Conservation (phyloP, 2,329 filamentous ascomycete species). For the Talaromyces sp. region DNA sequence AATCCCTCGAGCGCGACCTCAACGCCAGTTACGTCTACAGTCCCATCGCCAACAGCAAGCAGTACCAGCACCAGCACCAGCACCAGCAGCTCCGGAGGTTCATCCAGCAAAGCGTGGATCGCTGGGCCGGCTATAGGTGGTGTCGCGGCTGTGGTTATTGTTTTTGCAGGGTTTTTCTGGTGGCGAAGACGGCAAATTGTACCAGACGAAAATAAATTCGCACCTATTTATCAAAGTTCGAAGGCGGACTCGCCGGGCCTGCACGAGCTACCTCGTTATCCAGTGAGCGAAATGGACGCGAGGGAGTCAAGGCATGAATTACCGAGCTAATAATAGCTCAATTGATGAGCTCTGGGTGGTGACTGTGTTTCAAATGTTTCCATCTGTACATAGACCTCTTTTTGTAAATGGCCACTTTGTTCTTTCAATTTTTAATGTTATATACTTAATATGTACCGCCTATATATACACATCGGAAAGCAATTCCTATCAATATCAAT, state of each 20-base stretch:
- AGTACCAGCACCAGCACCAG: background rate
- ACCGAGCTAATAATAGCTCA: background rate
- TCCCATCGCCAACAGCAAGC: background rate
- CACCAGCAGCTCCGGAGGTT: background rate
- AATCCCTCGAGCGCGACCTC: background rate
- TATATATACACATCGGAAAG: too few species aligned
- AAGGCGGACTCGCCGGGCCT: background rate
- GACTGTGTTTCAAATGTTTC: too few species aligned
- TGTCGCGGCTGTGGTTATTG: background rate
- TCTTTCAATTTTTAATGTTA: too few species aligned
- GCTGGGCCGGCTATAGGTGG: conserved; percentile 2
- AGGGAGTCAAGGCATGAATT: background rate
- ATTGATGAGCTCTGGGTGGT: background rate
- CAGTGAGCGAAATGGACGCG: background rate
- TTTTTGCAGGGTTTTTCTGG: background rate
- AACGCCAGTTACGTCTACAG: background rate
- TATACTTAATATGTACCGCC: too few species aligned
- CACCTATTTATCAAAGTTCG: background rate
- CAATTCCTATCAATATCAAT: too few species aligned
- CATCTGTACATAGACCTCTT: too few species aligned
- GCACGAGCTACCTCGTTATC: background rate
- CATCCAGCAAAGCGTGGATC: conserved; percentile 4
- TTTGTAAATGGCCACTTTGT: too few species aligned
- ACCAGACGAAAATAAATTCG: background rate
- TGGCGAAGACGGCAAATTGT: background rate